phyloP scores from a whole-genome alignment of 2,329 filamentous ascomycete genomes.

The Exophiala viscosa region DNA sequence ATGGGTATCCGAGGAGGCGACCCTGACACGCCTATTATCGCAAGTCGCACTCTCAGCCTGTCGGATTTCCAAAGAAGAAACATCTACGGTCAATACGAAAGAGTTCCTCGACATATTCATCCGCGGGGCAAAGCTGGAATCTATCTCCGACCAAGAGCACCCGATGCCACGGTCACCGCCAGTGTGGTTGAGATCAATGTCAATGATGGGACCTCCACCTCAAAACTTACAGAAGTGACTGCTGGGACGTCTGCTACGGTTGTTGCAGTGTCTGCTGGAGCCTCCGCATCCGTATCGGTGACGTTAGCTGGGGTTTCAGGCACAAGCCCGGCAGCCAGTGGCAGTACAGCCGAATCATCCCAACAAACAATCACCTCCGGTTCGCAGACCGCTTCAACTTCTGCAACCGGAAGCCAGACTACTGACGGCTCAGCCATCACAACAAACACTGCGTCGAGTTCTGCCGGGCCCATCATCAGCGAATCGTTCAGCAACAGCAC shows the following conservation, averaged over 20 bases:
- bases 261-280: constrained; percentile 21
- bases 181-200: constrained; percentile 25
- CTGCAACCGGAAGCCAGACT: neutral
- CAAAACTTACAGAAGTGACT: constrained; percentile 21
- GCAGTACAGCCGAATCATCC: constrained; percentile 8
- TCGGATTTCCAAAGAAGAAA: constrained; percentile 23
- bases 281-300: constrained; percentile 20
- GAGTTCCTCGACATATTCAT: constrained; percentile 7
- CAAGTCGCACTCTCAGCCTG: constrained; percentile 22
- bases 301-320: constrained; percentile 17
- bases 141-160: constrained; percentile 20
- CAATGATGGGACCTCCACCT: constrained; percentile 23
- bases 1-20: constrained; percentile 20
- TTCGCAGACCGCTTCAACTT: constrained; percentile 2
- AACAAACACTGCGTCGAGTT: constrained; percentile 9
- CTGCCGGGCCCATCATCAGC: constrained; percentile 2
- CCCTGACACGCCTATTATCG: constrained; percentile 1
- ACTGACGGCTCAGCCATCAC: neutral
- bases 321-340: constrained; percentile 1
- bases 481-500: constrained; percentile 1
- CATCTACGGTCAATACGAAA: constrained; percentile 16
- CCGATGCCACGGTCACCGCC: constrained; percentile 25
- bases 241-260: constrained; percentile 18
- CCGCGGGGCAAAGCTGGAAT: constrained; percentile 18
- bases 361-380: constrained; percentile 16